Conservation (phyloP, 306 rosid species). For the Cotoneaster glaucophyllus region DNA sequence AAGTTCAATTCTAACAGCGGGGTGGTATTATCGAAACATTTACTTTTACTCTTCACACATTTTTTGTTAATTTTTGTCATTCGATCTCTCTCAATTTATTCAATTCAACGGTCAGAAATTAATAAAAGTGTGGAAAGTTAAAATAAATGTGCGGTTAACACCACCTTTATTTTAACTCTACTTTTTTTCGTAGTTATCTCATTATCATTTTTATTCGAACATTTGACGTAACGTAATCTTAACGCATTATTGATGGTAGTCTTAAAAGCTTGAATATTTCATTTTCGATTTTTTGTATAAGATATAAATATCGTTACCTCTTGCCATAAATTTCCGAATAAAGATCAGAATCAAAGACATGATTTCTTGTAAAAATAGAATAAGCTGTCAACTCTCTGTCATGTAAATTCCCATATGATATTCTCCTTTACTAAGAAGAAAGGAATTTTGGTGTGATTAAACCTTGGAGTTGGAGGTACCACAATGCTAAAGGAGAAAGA, state of each 20-base stretch:
- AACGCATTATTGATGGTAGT: background rate
- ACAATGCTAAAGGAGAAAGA: background rate
- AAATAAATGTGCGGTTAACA: no score
- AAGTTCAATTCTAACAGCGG: background rate
- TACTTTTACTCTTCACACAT: no score
- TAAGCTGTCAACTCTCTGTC: background rate
- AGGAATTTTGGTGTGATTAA: background rate
- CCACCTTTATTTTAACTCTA: background rate
- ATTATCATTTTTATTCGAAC: background rate
- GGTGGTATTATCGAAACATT: no score
- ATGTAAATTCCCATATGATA: background rate
- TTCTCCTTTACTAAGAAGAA: background rate
- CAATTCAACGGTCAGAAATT: no score
- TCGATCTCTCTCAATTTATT: no score
- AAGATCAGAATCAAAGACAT: background rate
- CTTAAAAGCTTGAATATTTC: background rate
- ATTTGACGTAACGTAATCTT: no score
- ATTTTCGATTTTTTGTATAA: no score
- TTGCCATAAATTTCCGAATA: no score
- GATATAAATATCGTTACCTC: no score
- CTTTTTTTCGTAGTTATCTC: no score
- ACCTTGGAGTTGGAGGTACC: background rate
- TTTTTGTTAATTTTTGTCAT: no score
- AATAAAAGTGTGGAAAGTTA: no score
- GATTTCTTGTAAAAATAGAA: background rate